phyloP scores from a whole-genome alignment of 768 basidiomycete genomes.

The Tricholoma hemisulphureum region DNA sequence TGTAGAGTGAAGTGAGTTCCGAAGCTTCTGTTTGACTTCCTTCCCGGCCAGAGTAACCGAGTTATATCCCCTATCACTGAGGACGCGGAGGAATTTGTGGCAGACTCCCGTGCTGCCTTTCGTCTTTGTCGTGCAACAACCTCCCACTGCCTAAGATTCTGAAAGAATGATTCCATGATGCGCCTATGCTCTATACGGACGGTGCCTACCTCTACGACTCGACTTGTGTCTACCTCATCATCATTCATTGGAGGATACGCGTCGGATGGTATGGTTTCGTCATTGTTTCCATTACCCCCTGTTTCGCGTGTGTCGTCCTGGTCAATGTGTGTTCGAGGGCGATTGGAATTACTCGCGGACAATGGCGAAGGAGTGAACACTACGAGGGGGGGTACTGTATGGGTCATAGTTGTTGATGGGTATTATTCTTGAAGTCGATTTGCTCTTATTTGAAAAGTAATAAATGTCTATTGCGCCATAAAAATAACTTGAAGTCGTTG shows the following conservation, averaged over 20 bases:
- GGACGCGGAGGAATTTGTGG: conserved; percentile 18
- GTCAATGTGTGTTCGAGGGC: background rate
- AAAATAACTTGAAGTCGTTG: too few relatives aligned
- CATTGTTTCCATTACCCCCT: background rate
- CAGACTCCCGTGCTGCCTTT: conserved; percentile 66
- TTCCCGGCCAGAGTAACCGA: conserved; percentile 53
- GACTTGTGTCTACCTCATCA: conserved; percentile 63
- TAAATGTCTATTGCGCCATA: too few relatives aligned
- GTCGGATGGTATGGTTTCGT: background rate
- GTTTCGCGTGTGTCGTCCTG: background rate
- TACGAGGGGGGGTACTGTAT: background rate
- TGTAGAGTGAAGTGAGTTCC: conserved; percentile 46
- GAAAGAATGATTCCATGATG: conserved; percentile 11
- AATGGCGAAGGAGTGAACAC: background rate
- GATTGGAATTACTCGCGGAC: background rate
- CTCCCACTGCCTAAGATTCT: conserved; percentile 82
- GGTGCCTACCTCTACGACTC: conserved; percentile 64
- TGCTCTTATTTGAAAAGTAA: background rate
- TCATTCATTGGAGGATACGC: conserved; percentile 69
- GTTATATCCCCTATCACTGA: conserved; percentile 61
- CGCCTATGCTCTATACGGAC: conserved; percentile 3
- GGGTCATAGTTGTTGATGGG: background rate
- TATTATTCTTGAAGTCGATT: background rate
- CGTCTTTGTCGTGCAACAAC: conserved; percentile 71
- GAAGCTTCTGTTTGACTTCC: conserved; percentile 29